A percentile compares a stretch with the other conserved stretches of the same genome.
phyloP scores from a whole-genome alignment of 352 stramenopile species.

The Pythium oligandrum region DNA sequence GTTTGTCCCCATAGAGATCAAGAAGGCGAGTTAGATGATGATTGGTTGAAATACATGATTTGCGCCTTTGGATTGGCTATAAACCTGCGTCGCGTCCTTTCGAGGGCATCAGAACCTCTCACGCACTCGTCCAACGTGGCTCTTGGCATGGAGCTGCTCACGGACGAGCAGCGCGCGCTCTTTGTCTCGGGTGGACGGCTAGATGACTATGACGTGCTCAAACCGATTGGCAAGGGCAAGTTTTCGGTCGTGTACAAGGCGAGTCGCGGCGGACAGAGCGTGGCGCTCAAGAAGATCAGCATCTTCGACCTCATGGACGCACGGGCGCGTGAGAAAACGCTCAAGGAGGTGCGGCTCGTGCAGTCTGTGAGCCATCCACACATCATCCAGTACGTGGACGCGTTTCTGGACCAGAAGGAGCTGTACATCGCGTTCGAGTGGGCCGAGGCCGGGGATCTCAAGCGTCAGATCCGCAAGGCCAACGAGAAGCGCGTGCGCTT shows the following conservation, averaged over 20 bases:
- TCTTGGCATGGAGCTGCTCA: constrained; percentile 63
- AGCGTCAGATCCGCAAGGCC: constrained; percentile 90
- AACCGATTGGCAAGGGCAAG: constrained; percentile 91
- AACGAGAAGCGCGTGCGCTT: constrained; percentile 81
- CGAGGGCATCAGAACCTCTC: neutral
- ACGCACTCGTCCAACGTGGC: too few relatives aligned
- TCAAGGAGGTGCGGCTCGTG: constrained; percentile 88
- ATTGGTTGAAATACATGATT: constrained; percentile 1
- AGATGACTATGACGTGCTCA: constrained; percentile 78
- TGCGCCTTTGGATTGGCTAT: too few relatives aligned
- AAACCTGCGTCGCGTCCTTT: constrained; percentile 10
- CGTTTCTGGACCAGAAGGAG: constrained; percentile 88
- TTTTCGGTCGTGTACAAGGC: constrained; percentile 92
- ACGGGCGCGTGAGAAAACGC: constrained; percentile 87
- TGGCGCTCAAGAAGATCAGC: constrained; percentile 93
- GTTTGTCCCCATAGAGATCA: constrained; percentile 40
- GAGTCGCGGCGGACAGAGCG: constrained; percentile 49
- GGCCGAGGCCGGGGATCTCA: constrained; percentile 91
- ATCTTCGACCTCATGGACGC: constrained; percentile 91
- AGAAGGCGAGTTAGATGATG: constrained; percentile 15
- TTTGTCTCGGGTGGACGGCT: constrained; percentile 53
- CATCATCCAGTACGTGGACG: constrained; percentile 91
- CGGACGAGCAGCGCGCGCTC: constrained; percentile 59
- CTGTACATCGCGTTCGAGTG: constrained; percentile 94
- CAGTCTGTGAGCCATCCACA: constrained; percentile 88